phyloP scores from a whole-genome alignment of 176 grass and related monocot genomes.

The Oryza punctata region DNA sequence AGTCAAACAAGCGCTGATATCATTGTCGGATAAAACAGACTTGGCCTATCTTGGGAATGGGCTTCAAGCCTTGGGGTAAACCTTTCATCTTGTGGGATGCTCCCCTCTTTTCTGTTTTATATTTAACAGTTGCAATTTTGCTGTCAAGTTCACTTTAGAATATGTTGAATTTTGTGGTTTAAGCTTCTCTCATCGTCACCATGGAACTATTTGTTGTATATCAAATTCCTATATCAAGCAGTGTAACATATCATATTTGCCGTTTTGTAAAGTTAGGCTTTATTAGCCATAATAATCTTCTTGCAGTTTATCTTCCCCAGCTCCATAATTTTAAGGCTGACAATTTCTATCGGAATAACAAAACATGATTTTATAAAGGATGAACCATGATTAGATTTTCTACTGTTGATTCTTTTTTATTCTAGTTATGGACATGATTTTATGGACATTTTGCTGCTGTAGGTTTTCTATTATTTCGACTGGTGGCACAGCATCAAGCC shows the following conservation, averaged over 20 bases:
- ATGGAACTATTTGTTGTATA: background rate
- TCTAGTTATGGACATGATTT: background rate
- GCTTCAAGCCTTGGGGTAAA: constrained; percentile 72
- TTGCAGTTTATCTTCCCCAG: background rate
- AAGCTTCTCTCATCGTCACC: background rate
- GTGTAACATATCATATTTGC: background rate
- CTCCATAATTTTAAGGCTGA: background rate
- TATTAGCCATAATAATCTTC: background rate
- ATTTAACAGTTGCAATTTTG: background rate
- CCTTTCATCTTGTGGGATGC: constrained; percentile 10
- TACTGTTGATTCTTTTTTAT: background rate
- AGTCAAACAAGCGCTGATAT: constrained; percentile 65
- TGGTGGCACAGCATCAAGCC: constrained; percentile 77
- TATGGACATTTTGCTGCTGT: constrained; percentile 33
- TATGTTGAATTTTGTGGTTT: background rate
- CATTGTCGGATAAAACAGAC: constrained; percentile 62
- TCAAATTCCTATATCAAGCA: background rate
- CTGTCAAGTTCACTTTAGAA: background rate
- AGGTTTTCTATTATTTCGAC: constrained; percentile 91
- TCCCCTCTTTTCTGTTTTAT: background rate
- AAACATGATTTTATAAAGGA: constrained; percentile 6
- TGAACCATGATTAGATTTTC: constrained; percentile 11
- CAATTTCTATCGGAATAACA: background rate
- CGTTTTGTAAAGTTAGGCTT: background rate
- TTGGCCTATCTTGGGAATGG: constrained; percentile 61